These are phyloP conservation scores for Paecilomyces fulvus DNA, from an alignment of 2,329 filamentous ascomycete species.

Conservation along the genomic window DNA sequence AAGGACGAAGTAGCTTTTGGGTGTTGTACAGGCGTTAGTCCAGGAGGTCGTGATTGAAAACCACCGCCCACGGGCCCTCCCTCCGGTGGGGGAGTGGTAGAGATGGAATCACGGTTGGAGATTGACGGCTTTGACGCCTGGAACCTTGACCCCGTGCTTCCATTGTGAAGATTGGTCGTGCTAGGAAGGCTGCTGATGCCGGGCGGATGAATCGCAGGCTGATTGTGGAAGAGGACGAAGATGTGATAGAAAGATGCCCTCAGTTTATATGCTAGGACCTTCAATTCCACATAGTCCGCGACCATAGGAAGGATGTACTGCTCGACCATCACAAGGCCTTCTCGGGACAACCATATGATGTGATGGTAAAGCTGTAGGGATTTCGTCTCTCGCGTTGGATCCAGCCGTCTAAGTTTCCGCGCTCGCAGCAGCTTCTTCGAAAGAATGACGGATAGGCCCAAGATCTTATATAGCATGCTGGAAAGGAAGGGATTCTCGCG, in stretches of 20 bases:
- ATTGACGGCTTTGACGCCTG: constrained; percentile 6
- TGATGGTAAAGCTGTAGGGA: constrained; percentile 78
- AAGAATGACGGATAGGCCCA: constrained; percentile 83
- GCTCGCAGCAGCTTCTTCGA: constrained; percentile 75
- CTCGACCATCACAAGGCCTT: constrained; percentile 82
- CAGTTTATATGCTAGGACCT: constrained; percentile 83
- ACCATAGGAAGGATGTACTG: constrained; percentile 79
- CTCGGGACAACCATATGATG: constrained; percentile 90
- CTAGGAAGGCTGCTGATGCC: constrained; percentile 37
- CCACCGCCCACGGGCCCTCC: constrained; percentile 47
- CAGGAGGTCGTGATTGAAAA: constrained; percentile 42
- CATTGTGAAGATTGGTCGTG: constrained; percentile 19
- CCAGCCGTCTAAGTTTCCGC: constrained; percentile 72
- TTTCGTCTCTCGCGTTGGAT: constrained; percentile 67
- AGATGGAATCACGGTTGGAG: constrained; percentile 29
- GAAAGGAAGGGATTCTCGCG: constrained; percentile 68
- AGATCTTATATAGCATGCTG: constrained; percentile 73
- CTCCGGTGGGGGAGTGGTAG: constrained; percentile 41
- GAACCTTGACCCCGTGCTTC: constrained; percentile 4
- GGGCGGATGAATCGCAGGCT: constrained; percentile 63
- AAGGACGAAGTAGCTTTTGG: constrained; percentile 54
- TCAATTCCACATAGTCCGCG: constrained; percentile 68
- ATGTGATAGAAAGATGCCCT: constrained; percentile 94
- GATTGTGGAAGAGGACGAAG: constrained; percentile 92
- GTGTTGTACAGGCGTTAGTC: constrained; percentile 23